Evolutionary conservation across 192 early-diverging fungal genomes (phyloP), one percentile per base, ranked within the genome.

Genomic region (Funneliformis mosseae): DNA sequence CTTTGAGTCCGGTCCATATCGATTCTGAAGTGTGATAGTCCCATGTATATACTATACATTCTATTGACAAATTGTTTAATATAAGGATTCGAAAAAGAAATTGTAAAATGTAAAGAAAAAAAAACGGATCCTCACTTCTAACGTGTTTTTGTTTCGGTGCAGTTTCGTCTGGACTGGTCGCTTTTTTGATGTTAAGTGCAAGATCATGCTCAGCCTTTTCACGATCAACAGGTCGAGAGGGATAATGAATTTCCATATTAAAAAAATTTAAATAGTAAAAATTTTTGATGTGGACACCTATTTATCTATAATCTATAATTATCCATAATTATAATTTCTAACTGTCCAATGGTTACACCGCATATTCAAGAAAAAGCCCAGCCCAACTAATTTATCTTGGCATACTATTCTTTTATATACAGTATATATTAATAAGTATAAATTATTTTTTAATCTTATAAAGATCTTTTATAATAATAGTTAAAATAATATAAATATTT

Each of bases 141-240:
- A 97, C 97, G 87, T 99, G 98, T 88, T 98, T 99, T 85, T 97
- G 96, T 84, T 99, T 99, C 76, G 97, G 97, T 3, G 97, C 94
- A 27, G 93, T 92, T 82, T 99, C 97, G 45, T 97, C 97, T 45
- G 87, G 77, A 67, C 91, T 92, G 11, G 94, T 92, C 18, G 97
- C 97, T 85, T 99, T 99, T 80, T 93, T 94, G 76, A 98, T 96
- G 81, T 93, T 91, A n/a, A 88, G 88, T 68, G 93, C 88, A 39
- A 99, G 90, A 63, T 97, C 94, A 62, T 93, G 85, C 81, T 98
- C 97, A 67, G 92, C 93, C 88, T 93, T 95, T 77, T 88, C 90
- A 42, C 88, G 85, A 85, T 90, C 89, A 45, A 88, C 86, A 38
- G 88, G 82, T 74, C 93, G 90, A 46, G 90, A 80, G 62, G 88